Base-by-base conservation (phyloP, 1,284 basidiomycete genomes). In the Rhodotorula glutinis region DNA sequence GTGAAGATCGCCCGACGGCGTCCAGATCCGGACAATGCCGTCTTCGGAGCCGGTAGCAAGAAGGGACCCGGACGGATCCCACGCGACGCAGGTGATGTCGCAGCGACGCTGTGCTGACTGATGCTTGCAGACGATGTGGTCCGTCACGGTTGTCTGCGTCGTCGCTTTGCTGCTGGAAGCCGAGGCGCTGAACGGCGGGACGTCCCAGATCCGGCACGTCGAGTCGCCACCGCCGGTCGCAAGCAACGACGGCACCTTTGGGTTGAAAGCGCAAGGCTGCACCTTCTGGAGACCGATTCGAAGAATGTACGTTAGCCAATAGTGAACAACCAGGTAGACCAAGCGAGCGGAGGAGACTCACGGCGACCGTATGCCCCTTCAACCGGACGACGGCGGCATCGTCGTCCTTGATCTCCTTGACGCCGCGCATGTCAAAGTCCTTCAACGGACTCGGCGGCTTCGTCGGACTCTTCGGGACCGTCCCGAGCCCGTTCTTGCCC, bases 161-260 rank as follows among this genome's bases (percentile, higher is more conserved):
- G 65, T 70, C n/a, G 54, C 40, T 16, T 25, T 17, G 49, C 25
- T 16, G 25, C 49, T 27, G 10, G n/a, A 11, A 60, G 49, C 80
- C 77, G 29, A 81, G 3, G 53, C 27, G 30, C 41, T 46, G n/a
- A 44, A 47, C 16, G 60, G 79, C 46, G 86, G 84, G 29, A 90
- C 78, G 69, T 86, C 82, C 90, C 90, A 92, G 66, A 91, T 81
- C 66, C 89, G 85, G 19, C 90, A 84, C 14, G 86, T 82, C 49
- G 87, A 85, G 77, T 92, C 89, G 77, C 87, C 88, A 62, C 78
- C 90, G 86, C 90, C 90, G 41, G 90, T 87, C 38, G 89, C 88
- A 23, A 92, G 78, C 21, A 87, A 76, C 52, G 83, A 81, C 38
- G 80, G 81, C n/a, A 84, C 81, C 53, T 80, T 81, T 14, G 90